Percentiles rank a stretch among this genome's conserved stretches.
Evolutionary conservation across 495 filamentous ascomycete species (phyloP).

Genomic region (Xylaria castorea): DNA sequence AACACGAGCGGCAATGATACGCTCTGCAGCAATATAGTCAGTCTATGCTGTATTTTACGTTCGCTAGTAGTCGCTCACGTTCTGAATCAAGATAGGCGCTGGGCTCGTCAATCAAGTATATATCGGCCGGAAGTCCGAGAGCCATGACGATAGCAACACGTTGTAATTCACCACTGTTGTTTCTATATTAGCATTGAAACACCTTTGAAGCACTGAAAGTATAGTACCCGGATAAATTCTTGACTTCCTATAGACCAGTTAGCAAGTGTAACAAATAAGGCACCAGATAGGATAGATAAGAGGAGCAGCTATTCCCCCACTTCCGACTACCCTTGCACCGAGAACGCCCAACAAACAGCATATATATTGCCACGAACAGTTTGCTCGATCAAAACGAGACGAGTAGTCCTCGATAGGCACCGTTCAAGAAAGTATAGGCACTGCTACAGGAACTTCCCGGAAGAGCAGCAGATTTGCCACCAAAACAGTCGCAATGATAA

Average conservation of each 20-base stretch:
- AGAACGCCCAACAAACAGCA: not conserved
- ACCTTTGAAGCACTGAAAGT: not conserved
- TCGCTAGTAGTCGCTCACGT: conserved; percentile 43
- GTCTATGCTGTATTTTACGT: not conserved
- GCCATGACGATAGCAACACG: conserved; percentile 97
- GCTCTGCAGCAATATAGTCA: conserved; percentile 52
- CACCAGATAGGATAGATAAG: not conserved
- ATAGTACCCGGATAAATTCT: conserved; percentile 78
- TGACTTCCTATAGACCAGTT: conserved; percentile 68
- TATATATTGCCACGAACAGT: not conserved
- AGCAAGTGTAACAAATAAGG: not conserved
- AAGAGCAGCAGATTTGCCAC: not conserved
- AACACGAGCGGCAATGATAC: conserved; percentile 94
- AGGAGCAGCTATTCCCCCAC: not conserved
- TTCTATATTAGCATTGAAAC: not conserved
- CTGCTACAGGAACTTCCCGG: not conserved
- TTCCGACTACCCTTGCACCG: not conserved
- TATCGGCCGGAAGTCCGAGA: conserved; percentile 93
- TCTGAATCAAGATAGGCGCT: conserved; percentile 96
- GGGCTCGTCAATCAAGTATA: conserved; percentile 97
- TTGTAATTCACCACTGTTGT: conserved; percentile 88
- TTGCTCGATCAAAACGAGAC: not conserved
- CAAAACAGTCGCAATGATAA: not conserved
- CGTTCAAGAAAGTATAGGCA: not conserved
- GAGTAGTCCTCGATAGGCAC: not conserved